These are phyloP conservation scores for Hyaloscypha hepaticicola DNA, from an alignment of 495 filamentous ascomycete species.

Conservation along the genomic window DNA sequence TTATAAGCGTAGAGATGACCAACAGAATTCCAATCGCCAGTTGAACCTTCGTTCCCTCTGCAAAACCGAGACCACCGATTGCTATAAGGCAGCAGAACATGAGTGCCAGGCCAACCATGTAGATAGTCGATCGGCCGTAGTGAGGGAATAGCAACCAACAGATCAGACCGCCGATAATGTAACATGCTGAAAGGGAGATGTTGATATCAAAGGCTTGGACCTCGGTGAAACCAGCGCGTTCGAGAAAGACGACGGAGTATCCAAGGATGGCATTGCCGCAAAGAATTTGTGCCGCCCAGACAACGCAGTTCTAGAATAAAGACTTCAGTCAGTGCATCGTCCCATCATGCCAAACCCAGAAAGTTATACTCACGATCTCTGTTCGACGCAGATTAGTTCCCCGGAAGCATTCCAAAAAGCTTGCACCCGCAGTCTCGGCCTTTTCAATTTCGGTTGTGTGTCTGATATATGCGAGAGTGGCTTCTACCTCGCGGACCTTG, in stretches of 20 bases:
- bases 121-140: slow-evolving; percentile 15
- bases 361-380: slow-evolving; percentile 41
- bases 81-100: background rate
- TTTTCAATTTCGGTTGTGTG: slow-evolving; percentile 61
- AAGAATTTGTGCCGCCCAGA: slow-evolving; percentile 49
- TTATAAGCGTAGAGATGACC: slow-evolving; percentile 50
- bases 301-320: slow-evolving; percentile 33
- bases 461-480: slow-evolving; percentile 52
- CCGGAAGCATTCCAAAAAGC: slow-evolving; percentile 53
- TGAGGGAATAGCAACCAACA: slow-evolving; percentile 26
- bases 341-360: background rate
- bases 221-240: slow-evolving; percentile 53
- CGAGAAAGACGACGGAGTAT: slow-evolving; percentile 62
- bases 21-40: slow-evolving; percentile 32
- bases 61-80: slow-evolving; percentile 32
- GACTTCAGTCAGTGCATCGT: background rate
- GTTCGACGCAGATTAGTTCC: slow-evolving; percentile 54
- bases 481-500: slow-evolving; percentile 16
- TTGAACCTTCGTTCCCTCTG: slow-evolving; percentile 14
- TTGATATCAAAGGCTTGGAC: slow-evolving; percentile 42
- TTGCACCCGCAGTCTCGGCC: slow-evolving; percentile 54
- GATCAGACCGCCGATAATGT: slow-evolving; percentile 40
- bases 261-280: slow-evolving; percentile 51
- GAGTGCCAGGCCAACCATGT: slow-evolving; percentile 27
- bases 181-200: slow-evolving; percentile 35